Base-by-base conservation (phyloP, 1,139 yeast species). In the Nakaseomyces nivariensis region DNA sequence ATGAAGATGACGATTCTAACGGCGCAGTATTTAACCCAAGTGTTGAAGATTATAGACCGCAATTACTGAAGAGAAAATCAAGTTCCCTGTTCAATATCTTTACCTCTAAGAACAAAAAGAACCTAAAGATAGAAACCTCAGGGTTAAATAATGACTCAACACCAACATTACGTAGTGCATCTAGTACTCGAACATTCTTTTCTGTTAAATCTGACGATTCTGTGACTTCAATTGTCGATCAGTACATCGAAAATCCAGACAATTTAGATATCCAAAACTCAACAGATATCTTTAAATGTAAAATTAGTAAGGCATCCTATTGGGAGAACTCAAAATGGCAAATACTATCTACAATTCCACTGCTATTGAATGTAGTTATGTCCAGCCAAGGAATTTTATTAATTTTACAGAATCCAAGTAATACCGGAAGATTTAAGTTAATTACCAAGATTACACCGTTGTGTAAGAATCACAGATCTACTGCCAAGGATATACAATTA, bases 381-480 rank as follows among this genome's bases (percentile, higher is more conserved):
- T 96, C 87, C 79, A 85, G 82, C 72, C 88, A 77, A 64, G 96
- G 87, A 74, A 80, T 77, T 67, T 85, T 89, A 70, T 85, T 85
- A 69, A 86, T 87, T 80, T 87, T 96, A 66, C 74, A 78, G 67
- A 95, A 87, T 66, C 75, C 77, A 67, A 76, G 43, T 27, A 47
- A 48, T 26, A 50, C 46, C 24, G 41, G 48, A 3, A 43, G 48
- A 37, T 52, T 57, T 37, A 52, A 49, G 44, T 54, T 54, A 42
- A 54, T 56, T 47, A 59, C 58, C 25, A 48, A 53, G 25, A 54
- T 59, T 13, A 54, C 59, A 11, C 22, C 57, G 1, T 47, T 46
- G 13, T 62, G 67, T 57, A 63, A 58, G 43, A 54, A 56, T 37
- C 52, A 56, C 13, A 59, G 60, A 42, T 56, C 69, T 17, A 60